Evolutionary conservation across 306 rosid species (phyloP).

Genomic region (Canavalia ensiformis): DNA sequence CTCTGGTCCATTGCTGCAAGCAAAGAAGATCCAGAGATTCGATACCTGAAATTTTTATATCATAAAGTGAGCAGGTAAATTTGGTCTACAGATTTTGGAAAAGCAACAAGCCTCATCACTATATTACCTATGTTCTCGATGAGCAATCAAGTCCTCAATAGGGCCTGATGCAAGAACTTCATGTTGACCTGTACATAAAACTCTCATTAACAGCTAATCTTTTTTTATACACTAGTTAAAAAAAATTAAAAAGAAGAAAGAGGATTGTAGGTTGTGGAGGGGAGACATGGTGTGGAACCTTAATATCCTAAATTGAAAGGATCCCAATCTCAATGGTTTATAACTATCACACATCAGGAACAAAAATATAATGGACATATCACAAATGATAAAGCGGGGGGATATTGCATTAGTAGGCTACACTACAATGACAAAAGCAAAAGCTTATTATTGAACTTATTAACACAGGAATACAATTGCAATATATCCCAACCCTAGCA

Average conservation of each 20-base stretch:
- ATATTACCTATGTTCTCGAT: slow-evolving; percentile 93
- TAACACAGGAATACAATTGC: slow-evolving; percentile 8
- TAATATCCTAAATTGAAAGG: slow-evolving; percentile 28
- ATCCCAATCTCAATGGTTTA: neutral
- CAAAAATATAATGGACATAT: slow-evolving; percentile 21
- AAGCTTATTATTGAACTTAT: neutral
- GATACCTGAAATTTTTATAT: slow-evolving; percentile 74
- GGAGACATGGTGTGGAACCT: slow-evolving; percentile 16
- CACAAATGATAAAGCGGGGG: neutral
- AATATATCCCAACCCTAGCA: neutral
- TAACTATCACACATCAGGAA: slow-evolving; percentile 10
- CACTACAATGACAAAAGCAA: slow-evolving; percentile 1
- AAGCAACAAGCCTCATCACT: slow-evolving; percentile 41
- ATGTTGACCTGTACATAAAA: slow-evolving; percentile 76
- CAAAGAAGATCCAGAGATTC: slow-evolving; percentile 97
- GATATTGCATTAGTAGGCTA: neutral
- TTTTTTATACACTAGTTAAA: neutral
- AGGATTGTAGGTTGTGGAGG: neutral
- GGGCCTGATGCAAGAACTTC: slow-evolving; percentile 99
- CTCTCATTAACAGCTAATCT: slow-evolving; percentile 23
- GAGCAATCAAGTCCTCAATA: slow-evolving; percentile 97
- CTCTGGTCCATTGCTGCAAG: slow-evolving; percentile 99
- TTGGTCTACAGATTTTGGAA: slow-evolving; percentile 32
- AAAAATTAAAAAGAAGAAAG: neutral
- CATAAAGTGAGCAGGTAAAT: slow-evolving; percentile 45